Conservation (phyloP, 2,329 filamentous ascomycete genomes). For the Fusarium chaquense region DNA sequence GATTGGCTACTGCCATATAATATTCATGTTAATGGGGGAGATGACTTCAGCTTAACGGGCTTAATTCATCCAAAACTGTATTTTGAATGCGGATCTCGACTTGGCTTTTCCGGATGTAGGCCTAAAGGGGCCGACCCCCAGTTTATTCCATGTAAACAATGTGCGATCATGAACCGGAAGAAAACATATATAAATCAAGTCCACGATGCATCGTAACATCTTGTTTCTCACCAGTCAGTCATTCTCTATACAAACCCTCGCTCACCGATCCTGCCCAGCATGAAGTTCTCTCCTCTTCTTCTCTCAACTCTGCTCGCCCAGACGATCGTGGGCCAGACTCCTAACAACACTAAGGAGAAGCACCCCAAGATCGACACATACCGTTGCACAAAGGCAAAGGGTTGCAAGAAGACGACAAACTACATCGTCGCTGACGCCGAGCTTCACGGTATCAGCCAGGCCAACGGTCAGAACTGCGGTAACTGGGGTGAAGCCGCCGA, state of each 20-base stretch:
- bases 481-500: conserved; percentile 41
- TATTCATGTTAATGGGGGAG: neutral
- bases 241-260: neutral
- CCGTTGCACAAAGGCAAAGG: conserved; percentile 62
- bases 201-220: neutral
- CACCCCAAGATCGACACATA: conserved; percentile 65
- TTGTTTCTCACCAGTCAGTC: neutral
- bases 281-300: conserved; percentile 21
- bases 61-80: neutral
- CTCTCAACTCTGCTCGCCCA: conserved; percentile 20
- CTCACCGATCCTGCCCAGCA: neutral
- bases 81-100: neutral
- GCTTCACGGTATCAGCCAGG: conserved; percentile 60
- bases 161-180: neutral
- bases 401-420: conserved; percentile 61
- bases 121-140: conserved; percentile 15
- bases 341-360: conserved; percentile 56
- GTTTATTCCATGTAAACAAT: neutral
- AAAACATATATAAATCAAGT: conserved; percentile 27
- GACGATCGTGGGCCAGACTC: conserved; percentile 51
- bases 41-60: conserved; percentile 4
- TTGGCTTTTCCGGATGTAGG: conserved; percentile 1
- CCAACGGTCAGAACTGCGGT: conserved; percentile 47
- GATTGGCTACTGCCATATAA: conserved; percentile 4
- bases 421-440: conserved; percentile 64